Conservation (phyloP, 768 basidiomycete species). For the Plicaturopsis crispa region DNA sequence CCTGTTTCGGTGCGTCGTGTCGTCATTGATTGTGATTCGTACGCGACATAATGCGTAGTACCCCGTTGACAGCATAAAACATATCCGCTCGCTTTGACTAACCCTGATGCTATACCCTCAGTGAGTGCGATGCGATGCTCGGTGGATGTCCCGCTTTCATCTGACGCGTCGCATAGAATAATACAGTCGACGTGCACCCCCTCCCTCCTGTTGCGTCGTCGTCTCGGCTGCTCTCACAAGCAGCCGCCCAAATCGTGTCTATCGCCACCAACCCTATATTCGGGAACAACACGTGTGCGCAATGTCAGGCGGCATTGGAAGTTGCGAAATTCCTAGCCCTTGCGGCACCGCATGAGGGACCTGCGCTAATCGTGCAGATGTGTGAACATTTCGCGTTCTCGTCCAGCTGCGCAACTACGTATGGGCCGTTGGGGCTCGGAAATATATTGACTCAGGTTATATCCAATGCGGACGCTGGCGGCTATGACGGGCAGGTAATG, state of each 20-base stretch:
- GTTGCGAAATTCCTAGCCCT: constrained; percentile 60
- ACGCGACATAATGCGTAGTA: too few species aligned
- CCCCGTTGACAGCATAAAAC: constrained; percentile 56
- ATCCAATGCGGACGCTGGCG: constrained; percentile 62
- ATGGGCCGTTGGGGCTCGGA: constrained; percentile 42
- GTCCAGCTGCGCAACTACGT: constrained; percentile 39
- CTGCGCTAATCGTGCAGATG: constrained; percentile 46
- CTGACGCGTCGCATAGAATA: constrained; percentile 26
- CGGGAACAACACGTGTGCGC: constrained; percentile 43
- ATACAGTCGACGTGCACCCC: constrained; percentile 57
- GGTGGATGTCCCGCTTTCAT: background rate
- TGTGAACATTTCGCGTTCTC: constrained; percentile 55
- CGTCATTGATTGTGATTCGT: too few species aligned
- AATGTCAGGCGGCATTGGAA: constrained; percentile 54
- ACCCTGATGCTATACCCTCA: constrained; percentile 51
- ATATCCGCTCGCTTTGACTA: constrained; percentile 56
- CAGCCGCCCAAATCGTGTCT: constrained; percentile 49
- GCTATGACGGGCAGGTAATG: constrained; percentile 64
- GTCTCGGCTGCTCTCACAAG: constrained; percentile 38
- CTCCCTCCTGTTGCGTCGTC: constrained; percentile 51
- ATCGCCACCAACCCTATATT: constrained; percentile 48
- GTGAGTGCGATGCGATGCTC: constrained; percentile 13
- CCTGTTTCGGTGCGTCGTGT: constrained; percentile 44
- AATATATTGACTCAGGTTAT: constrained; percentile 63
- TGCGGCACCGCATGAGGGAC: constrained; percentile 53